phyloP scores from a whole-genome alignment of 2,329 filamentous ascomycete species.

The Acrocalymma vagum region DNA sequence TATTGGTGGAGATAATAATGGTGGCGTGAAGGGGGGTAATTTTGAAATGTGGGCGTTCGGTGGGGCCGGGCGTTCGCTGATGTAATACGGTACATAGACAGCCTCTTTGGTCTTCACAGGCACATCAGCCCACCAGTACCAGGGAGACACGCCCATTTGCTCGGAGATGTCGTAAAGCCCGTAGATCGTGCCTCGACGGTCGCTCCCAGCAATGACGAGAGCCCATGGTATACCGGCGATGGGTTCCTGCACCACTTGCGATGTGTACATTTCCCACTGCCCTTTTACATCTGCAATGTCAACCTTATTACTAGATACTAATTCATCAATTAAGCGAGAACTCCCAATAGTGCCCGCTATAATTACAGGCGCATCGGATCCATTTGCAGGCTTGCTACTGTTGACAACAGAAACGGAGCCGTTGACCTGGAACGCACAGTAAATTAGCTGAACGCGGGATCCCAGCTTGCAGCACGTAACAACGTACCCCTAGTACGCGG shows the following conservation, averaged over 20 bases:
- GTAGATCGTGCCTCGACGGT: constrained; percentile 71
- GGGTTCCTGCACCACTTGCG: constrained; percentile 64
- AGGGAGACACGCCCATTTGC: constrained; percentile 74
- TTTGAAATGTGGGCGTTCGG: too few relatives aligned
- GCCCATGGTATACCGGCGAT: constrained; percentile 63
- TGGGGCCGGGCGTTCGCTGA: too few relatives aligned
- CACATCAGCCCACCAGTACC: constrained; percentile 73
- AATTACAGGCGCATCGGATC: constrained; percentile 54
- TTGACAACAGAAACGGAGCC: neutral
- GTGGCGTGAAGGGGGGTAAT: too few relatives aligned
- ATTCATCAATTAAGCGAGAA: constrained; percentile 65
- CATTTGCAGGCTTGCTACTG: neutral
- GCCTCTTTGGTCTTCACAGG: constrained; percentile 57
- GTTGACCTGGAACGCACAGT: constrained; percentile 42
- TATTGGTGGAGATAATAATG: too few relatives aligned
- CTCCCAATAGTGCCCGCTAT: constrained; percentile 73
- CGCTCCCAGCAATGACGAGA: constrained; percentile 70
- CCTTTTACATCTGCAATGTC: constrained; percentile 64
- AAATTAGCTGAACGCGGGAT: constrained; percentile 55
- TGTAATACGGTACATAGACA: constrained; percentile 65
- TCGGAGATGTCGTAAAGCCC: constrained; percentile 74
- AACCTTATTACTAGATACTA: constrained; percentile 64
- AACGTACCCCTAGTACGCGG: constrained; percentile 68
- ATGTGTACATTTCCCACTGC: constrained; percentile 73
- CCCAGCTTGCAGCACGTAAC: constrained; percentile 50